Percentiles rank a stretch among this genome's conserved stretches.
Conservation (phyloP, 1,284 basidiomycete species). For the Caloboletus firmus region DNA sequence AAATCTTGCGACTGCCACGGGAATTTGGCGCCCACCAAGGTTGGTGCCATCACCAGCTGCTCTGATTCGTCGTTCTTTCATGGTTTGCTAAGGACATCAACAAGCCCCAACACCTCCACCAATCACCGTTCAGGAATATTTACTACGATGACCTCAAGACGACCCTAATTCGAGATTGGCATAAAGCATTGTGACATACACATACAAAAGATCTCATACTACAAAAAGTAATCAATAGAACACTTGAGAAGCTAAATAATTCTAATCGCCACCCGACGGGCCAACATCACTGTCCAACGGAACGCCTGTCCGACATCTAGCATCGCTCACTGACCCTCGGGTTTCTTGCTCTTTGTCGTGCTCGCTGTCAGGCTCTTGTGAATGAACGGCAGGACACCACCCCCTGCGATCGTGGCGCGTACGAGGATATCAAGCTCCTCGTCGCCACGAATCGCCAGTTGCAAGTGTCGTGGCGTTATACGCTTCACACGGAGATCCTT, state of each 20-base stretch:
- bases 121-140: neutral
- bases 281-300: slow-evolving; percentile 4
- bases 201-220: slow-evolving; percentile 7
- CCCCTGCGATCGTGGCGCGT: slow-evolving; percentile 69
- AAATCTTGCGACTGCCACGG: neutral
- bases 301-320: neutral
- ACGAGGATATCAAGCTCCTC: slow-evolving; percentile 87
- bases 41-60: too few relatives aligned
- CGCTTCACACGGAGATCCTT: slow-evolving; percentile 96
- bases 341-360: slow-evolving; percentile 33
- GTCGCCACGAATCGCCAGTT: slow-evolving; percentile 94
- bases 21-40: neutral
- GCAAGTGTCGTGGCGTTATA: slow-evolving; percentile 92
- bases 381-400: slow-evolving; percentile 95
- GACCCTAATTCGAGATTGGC: neutral
- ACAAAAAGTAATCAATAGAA: slow-evolving; percentile 13
- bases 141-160: too few relatives aligned
- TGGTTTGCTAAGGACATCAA: neutral
- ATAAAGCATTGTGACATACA: slow-evolving; percentile 9
- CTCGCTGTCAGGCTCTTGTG: slow-evolving; percentile 77
- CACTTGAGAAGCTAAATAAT: slow-evolving; percentile 20
- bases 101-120: neutral
- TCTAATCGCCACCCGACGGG: slow-evolving; percentile 3
- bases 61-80: too few relatives aligned
- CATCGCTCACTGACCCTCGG: slow-evolving; percentile 28